Evolutionary conservation across 164 flowering plant genomes (phyloP).

Genomic region (Taxillus chinensis): DNA sequence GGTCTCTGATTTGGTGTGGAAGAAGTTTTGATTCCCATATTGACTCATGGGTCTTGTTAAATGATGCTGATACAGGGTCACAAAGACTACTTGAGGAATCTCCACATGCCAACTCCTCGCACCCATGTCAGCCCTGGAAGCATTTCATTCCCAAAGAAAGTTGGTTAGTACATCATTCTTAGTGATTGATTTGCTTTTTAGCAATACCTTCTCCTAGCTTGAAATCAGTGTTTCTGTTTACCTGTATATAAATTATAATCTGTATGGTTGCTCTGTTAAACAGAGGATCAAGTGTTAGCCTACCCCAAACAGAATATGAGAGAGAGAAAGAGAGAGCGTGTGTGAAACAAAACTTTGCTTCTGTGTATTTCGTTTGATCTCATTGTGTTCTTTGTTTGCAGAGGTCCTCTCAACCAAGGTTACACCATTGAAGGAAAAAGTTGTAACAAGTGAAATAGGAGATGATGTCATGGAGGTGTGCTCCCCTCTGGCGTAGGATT

Average conservation of each 20-base stretch:
- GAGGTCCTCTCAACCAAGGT: background rate
- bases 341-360: background rate
- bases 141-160: slow-evolving; percentile 56
- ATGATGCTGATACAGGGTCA: slow-evolving; percentile 38
- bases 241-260: no score
- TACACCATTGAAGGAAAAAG: background rate
- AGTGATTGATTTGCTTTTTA: background rate
- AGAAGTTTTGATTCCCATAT: background rate
- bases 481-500: no score
- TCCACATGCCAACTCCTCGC: slow-evolving; percentile 69
- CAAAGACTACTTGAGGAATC: slow-evolving; percentile 74
- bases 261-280: no score
- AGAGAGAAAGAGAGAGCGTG: no score
- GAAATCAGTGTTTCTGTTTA: no score
- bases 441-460: background rate
- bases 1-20: background rate
- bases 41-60: background rate
- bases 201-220: background rate
- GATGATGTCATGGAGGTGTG: background rate
- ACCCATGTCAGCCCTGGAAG: slow-evolving; percentile 58
- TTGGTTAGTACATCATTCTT: slow-evolving; percentile 36
- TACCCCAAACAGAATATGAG: no score
- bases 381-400: background rate
- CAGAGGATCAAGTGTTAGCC: no score
- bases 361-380: background rate